Percentiles rank a stretch among this genome's conserved stretches.
Conservation (phyloP, 1,284 basidiomycete genomes). For the Fomitopsis betulina region DNA sequence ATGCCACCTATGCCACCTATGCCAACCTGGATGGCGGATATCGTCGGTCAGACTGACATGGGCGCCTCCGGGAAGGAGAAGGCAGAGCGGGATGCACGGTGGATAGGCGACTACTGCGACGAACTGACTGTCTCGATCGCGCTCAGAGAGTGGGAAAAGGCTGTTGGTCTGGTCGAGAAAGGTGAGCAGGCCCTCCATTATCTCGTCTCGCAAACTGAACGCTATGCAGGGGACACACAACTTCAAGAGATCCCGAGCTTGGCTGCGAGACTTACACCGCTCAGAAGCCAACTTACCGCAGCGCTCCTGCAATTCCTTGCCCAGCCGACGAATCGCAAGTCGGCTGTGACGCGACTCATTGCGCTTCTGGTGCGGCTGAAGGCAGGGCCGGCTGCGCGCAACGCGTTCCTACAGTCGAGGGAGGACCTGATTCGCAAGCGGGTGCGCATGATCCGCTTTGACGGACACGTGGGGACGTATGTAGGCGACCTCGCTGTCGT, state of each 20-base stretch:
- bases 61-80: constrained; percentile 61
- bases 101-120: constrained; percentile 89
- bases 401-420: constrained; percentile 80
- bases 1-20: constrained; percentile 43
- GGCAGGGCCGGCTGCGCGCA: constrained; percentile 76
- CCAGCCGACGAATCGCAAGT: constrained; percentile 75
- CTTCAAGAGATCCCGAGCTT: constrained; percentile 50
- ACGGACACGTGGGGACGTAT: constrained; percentile 84
- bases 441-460: constrained; percentile 84
- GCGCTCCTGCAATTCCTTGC: constrained; percentile 75
- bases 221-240: constrained; percentile 55
- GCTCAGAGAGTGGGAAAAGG: constrained; percentile 84
- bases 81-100: constrained; percentile 73
- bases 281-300: constrained; percentile 68
- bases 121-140: constrained; percentile 91
- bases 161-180: constrained; percentile 80
- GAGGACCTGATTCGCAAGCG: constrained; percentile 72
- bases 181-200: constrained; percentile 37
- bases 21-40: constrained; percentile 69
- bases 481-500: constrained; percentile 81
- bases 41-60: constrained; percentile 52
- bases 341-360: constrained; percentile 68
- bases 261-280: constrained; percentile 57
- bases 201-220: neutral
- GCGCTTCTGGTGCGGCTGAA: constrained; percentile 72